Evolutionary conservation across 164 flowering plant species (phyloP), one percentile per base, ranked within the genome.

Genomic region (Houttuynia cordata): DNA sequence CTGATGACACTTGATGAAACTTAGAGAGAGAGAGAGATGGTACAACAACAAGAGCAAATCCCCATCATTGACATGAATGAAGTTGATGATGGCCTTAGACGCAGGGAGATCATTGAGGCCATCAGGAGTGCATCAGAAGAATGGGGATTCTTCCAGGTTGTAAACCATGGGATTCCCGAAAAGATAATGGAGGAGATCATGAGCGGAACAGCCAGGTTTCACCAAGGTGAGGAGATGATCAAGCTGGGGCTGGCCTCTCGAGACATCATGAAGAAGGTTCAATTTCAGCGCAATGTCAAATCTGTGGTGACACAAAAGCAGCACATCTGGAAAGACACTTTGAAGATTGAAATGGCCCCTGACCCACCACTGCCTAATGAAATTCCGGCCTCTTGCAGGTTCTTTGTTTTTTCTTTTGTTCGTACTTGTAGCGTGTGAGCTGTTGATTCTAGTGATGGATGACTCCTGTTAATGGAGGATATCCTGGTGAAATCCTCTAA

Each of bases 81-180:
- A 15, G 41, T 25, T 30, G 40, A 64, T 1, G 24, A 64, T 1
- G 24, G 53, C 14, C 69, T 62, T 17, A 21, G 47, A 20, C 74
- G 69, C 1, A 52, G 42, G 12, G 67, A 60, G 62, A 62, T 69
- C 1, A 64, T 80, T 0, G 71, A 61, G 3, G 22, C 56, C 30
- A 21, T 82, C 6, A 51, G 75, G 9, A 39, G 37, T 10, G 83
- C 82, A 4, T 62, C 68, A 1, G 75, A 71, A 69, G 68, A 34
- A 1, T 72, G 76, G 79, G 87, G 84, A 0, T 76, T 82, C 63
- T 77, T 82, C 59, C 80, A 80, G 57, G 73, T 80, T 52, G 58
- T 78, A n/a, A 80, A 80, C 56, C 87, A 82, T 70, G 81, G 81
- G 17, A 64, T 82, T 19, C 79, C 81, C 0, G 25, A 1, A 9